Conservation (phyloP, 345 rosid species). For the Dipteronia dyeriana region DNA sequence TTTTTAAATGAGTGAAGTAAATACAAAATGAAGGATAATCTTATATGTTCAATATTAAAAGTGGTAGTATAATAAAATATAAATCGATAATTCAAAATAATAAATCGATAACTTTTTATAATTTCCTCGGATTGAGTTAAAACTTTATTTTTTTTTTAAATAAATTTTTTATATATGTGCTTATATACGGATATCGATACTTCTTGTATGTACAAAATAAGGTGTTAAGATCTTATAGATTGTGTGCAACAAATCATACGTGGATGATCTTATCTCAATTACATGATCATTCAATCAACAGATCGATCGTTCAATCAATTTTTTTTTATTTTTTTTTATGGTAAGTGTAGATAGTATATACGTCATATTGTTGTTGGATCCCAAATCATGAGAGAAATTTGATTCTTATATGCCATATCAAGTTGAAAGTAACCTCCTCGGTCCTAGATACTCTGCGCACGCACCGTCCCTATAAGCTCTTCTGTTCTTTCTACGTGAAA, state of each 20-base stretch:
- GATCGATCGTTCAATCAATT: background rate
- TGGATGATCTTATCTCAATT: background rate
- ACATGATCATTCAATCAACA: background rate
- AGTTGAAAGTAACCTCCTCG: background rate
- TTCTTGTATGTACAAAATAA: background rate
- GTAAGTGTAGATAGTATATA: background rate
- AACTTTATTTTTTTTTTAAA: too few species aligned
- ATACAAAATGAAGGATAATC: too few species aligned
- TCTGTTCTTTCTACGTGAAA: background rate
- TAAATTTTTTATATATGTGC: too few species aligned
- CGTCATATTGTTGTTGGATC: conserved; percentile 1
- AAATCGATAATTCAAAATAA: too few species aligned
- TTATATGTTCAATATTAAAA: too few species aligned
- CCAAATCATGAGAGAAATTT: conserved; percentile 1
- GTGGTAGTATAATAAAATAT: too few species aligned
- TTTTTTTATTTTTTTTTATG: background rate
- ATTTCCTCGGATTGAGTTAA: too few species aligned
- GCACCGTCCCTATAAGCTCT: background rate
- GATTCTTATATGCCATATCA: background rate
- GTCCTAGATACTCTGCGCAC: background rate
- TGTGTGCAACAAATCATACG: background rate
- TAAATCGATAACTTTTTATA: too few species aligned
- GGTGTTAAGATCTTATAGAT: background rate
- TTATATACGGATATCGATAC: background rate
- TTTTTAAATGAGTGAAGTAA: too few species aligned